These are phyloP conservation scores for Tetracladium setigerum DNA, from an alignment of 495 filamentous ascomycete species.

Conservation along the genomic window DNA sequence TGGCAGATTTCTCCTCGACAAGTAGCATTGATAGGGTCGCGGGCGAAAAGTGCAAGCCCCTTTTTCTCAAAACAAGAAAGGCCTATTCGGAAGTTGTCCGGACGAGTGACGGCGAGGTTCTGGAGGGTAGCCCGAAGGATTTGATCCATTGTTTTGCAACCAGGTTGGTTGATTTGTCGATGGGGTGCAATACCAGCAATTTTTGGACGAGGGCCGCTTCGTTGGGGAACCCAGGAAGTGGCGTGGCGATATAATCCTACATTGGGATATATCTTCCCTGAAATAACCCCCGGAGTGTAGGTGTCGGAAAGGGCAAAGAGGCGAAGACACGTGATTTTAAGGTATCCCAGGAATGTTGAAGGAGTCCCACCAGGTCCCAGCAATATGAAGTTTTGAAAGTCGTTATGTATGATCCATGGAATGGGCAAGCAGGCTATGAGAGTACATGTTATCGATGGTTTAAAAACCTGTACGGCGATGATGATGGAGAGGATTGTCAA, in stretches of 20 bases:
- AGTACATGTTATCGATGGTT: conserved; percentile 35
- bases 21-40: conserved; percentile 50
- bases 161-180: conserved; percentile 62
- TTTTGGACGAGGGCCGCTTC: conserved; percentile 52
- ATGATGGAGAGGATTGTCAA: conserved; percentile 36
- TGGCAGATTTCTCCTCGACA: conserved; percentile 75
- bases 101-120: conserved; percentile 36
- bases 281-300: conserved; percentile 25
- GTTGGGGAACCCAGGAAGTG: conserved; percentile 40
- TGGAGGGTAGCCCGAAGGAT: conserved; percentile 42
- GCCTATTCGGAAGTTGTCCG: conserved; percentile 46
- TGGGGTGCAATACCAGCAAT: conserved; percentile 75
- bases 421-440: conserved; percentile 42
- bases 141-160: conserved; percentile 41
- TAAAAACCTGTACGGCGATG: conserved; percentile 38
- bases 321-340: conserved; percentile 56
- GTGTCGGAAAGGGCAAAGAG: conserved; percentile 53
- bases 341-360: conserved; percentile 62
- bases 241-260: conserved; percentile 34
- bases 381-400: conserved; percentile 68
- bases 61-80: conserved; percentile 77
- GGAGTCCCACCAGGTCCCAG: conserved; percentile 80
- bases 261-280: conserved; percentile 28
- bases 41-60: conserved; percentile 62
- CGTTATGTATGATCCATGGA: conserved; percentile 54